A percentile compares a stretch with the other conserved stretches of the same genome.
Evolutionary conservation across 371 early-diverging fungal genomes (phyloP).

Genomic region (Mortierella polycephala): DNA sequence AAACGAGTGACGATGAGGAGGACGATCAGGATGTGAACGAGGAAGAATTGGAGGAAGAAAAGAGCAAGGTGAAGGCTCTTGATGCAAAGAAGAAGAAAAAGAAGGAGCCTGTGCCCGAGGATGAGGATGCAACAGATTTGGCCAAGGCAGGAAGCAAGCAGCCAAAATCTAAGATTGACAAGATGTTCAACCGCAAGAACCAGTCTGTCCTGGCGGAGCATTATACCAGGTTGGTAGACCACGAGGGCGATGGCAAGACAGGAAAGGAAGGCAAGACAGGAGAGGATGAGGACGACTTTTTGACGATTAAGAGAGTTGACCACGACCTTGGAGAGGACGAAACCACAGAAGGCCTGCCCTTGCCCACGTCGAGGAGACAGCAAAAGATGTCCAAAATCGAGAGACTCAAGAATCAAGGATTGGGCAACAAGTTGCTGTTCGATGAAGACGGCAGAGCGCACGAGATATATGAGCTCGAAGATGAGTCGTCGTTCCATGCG

Average conservation of each 20-base stretch:
- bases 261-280: conserved; percentile 23
- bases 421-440: conserved; percentile 82
- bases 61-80: conserved; percentile 48
- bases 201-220: conserved; percentile 91
- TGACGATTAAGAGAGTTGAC: conserved; percentile 82
- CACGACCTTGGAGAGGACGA: conserved; percentile 67
- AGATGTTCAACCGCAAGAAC: conserved; percentile 94
- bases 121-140: conserved; percentile 19
- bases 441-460: conserved; percentile 93
- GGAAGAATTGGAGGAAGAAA: conserved; percentile 52
- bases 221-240: conserved; percentile 84
- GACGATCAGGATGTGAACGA: conserved; percentile 49
- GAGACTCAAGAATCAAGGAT: conserved; percentile 77
- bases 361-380: conserved; percentile 39
- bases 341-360: conserved; percentile 18
- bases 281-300: conserved; percentile 78
- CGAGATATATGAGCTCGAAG: conserved; percentile 80
- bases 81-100: conserved; percentile 51
- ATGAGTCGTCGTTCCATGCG: conserved; percentile 81
- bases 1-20: conserved; percentile 52
- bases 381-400: conserved; percentile 78
- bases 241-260: conserved; percentile 60
- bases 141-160: conserved; percentile 41
- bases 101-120: conserved; percentile 55
- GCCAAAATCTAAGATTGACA: conserved; percentile 84